Percentiles rank a stretch among this genome's conserved stretches.
Evolutionary conservation across 352 stramenopile genomes (phyloP).

Genomic region (Phytophthora multivora): DNA sequence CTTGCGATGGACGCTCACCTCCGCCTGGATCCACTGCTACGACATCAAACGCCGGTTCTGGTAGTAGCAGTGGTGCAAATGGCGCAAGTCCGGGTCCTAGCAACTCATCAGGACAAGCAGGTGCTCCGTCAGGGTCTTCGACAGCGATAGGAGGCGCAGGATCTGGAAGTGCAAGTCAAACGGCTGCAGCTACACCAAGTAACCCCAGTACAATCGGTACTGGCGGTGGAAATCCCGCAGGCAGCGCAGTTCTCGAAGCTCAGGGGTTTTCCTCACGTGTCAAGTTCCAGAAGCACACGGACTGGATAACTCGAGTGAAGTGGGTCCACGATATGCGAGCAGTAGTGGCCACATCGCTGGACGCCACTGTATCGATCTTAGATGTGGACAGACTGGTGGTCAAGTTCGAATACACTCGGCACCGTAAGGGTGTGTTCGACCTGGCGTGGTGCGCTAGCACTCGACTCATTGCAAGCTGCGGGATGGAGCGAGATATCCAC

Average conservation of each 20-base stretch:
- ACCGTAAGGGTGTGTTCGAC: conserved; percentile 87
- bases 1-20: conserved; percentile 67
- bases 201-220: conserved; percentile 19
- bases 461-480: conserved; percentile 80
- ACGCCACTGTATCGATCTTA: conserved; percentile 83
- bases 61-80: conserved; percentile 2
- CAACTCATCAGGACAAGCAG: conserved; percentile 8
- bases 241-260: conserved; percentile 57
- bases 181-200: conserved; percentile 14
- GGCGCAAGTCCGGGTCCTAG: not conserved
- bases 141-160: conserved; percentile 1
- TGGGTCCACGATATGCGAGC: conserved; percentile 85
- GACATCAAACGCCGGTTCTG: conserved; percentile 20
- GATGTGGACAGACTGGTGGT: conserved; percentile 80
- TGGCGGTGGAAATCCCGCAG: conserved; percentile 39
- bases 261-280: conserved; percentile 69
- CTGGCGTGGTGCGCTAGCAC: conserved; percentile 77
- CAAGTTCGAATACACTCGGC: conserved; percentile 84
- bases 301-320: conserved; percentile 86
- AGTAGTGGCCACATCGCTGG: conserved; percentile 77
- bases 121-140: conserved; percentile 9
- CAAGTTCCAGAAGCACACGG: conserved; percentile 83
- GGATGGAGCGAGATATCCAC: conserved; percentile 86
- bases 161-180: conserved; percentile 18
- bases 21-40: conserved; percentile 20